These are phyloP conservation scores for Colletotrichum higginsianum DNA, from an alignment of 2,329 filamentous ascomycete genomes.

Conservation along the genomic window DNA sequence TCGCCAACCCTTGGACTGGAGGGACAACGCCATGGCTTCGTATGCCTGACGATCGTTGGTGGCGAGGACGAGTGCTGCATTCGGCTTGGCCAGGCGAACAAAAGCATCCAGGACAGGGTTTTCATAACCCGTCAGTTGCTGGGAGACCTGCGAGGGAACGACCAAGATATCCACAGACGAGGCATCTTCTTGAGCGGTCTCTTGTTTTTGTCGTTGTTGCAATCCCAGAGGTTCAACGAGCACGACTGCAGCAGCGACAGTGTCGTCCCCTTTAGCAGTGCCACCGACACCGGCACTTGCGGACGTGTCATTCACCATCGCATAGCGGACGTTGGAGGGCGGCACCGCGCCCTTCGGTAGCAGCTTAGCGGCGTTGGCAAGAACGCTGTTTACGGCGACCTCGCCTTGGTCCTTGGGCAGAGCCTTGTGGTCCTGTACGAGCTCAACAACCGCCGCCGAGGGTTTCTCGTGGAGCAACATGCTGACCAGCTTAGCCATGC, in stretches of 20 bases:
- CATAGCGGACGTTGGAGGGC: constrained; percentile 15
- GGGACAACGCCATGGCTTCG: not conserved
- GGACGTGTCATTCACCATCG: not conserved
- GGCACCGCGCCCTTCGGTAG: constrained; percentile 19
- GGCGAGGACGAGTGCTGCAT: not conserved
- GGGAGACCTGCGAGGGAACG: not conserved
- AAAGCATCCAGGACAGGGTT: not conserved
- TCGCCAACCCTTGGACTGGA: constrained; percentile 9
- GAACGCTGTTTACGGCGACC: not conserved
- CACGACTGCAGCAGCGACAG: not conserved
- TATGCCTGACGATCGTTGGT: not conserved
- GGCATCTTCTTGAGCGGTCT: not conserved
- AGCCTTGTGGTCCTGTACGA: constrained; percentile 12
- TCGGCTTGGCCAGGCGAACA: not conserved
- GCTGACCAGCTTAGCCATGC: constrained; percentile 7
- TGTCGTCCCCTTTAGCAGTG: not conserved
- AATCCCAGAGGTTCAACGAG: constrained; percentile 1
- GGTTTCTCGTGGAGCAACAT: constrained; percentile 24
- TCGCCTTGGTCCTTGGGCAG: not conserved
- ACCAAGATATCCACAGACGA: not conserved
- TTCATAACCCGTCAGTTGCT: not conserved
- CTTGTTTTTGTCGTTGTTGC: not conserved
- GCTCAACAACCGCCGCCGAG: not conserved
- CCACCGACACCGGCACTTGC: not conserved
- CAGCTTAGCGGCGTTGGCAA: not conserved